phyloP scores from a whole-genome alignment of 257 asterid genomes.

The Lantana camara region DNA sequence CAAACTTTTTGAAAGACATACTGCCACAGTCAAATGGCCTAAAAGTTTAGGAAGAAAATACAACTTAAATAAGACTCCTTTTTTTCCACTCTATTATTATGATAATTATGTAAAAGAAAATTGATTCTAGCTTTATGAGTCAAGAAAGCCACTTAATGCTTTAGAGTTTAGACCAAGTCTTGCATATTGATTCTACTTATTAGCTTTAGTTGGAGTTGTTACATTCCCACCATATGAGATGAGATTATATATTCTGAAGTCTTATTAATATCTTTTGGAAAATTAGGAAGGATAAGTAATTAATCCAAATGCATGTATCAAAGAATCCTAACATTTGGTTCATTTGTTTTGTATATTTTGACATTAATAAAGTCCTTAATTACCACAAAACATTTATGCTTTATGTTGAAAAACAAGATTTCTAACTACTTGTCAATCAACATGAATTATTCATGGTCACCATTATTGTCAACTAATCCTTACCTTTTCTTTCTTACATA shows the following conservation, averaged over 20 bases:
- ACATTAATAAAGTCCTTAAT: background rate
- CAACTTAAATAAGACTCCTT: too few relatives aligned
- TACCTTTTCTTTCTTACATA: too few relatives aligned
- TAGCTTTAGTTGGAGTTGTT: slow-evolving; percentile 38
- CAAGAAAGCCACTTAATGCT: slow-evolving; percentile 22
- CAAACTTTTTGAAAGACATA: background rate
- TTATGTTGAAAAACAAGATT: too few relatives aligned
- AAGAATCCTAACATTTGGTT: background rate
- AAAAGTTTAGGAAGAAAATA: background rate
- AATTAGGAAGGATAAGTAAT: background rate
- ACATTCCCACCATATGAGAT: slow-evolving; percentile 20
- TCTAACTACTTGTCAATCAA: too few relatives aligned
- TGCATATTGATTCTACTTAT: slow-evolving; percentile 10
- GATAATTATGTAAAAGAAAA: too few relatives aligned
- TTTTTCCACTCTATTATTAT: too few relatives aligned
- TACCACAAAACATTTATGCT: too few relatives aligned
- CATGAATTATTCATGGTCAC: too few relatives aligned
- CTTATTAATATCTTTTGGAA: background rate
- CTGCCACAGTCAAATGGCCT: slow-evolving; percentile 32
- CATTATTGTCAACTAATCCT: too few relatives aligned
- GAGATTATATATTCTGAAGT: slow-evolving; percentile 19
- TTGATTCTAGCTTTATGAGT: background rate
- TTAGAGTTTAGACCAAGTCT: slow-evolving; percentile 35
- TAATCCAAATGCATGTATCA: background rate
- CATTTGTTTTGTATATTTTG: background rate